Conservation (phyloP, 1,284 basidiomycete species). For the Sporisorium graminicola region DNA sequence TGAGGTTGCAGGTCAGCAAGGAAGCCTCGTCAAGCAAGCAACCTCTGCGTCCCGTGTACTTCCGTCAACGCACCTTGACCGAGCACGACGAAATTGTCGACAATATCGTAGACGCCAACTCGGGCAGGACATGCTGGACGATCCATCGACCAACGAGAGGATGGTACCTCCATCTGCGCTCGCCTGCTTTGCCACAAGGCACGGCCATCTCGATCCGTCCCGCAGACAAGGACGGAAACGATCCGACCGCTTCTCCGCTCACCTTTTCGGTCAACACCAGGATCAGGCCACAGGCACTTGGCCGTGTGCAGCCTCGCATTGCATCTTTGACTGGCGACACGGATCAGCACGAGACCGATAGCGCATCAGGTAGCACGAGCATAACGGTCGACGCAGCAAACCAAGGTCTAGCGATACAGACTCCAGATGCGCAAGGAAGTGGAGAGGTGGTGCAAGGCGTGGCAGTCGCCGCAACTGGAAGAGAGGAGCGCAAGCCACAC, state of each 20-base stretch:
- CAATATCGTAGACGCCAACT: slow-evolving; percentile 45
- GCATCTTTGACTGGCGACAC: not conserved
- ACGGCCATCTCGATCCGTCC: slow-evolving; percentile 52
- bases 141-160: slow-evolving; percentile 58
- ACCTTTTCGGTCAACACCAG: slow-evolving; percentile 44
- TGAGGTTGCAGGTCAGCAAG: slow-evolving; percentile 45
- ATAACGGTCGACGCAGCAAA: not conserved
- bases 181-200: slow-evolving; percentile 48
- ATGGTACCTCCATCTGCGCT: slow-evolving; percentile 60
- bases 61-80: slow-evolving; percentile 47
- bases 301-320: slow-evolving; percentile 8
- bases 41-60: slow-evolving; percentile 45
- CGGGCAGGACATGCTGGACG: slow-evolving; percentile 51
- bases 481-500: slow-evolving; percentile 20
- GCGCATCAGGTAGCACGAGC: not conserved
- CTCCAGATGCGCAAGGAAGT: not conserved
- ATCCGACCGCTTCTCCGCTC: slow-evolving; percentile 45
- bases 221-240: slow-evolving; percentile 13
- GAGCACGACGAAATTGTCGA: slow-evolving; percentile 62
- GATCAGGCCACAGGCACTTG: slow-evolving; percentile 12
- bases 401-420: slow-evolving; percentile 4
- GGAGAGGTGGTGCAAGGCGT: slow-evolving; percentile 16
- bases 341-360: not conserved
- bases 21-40: slow-evolving; percentile 29
- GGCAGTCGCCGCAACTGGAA: slow-evolving; percentile 35